Base-by-base conservation (phyloP, 257 asterid species). In the Osmanthus fragrans region DNA sequence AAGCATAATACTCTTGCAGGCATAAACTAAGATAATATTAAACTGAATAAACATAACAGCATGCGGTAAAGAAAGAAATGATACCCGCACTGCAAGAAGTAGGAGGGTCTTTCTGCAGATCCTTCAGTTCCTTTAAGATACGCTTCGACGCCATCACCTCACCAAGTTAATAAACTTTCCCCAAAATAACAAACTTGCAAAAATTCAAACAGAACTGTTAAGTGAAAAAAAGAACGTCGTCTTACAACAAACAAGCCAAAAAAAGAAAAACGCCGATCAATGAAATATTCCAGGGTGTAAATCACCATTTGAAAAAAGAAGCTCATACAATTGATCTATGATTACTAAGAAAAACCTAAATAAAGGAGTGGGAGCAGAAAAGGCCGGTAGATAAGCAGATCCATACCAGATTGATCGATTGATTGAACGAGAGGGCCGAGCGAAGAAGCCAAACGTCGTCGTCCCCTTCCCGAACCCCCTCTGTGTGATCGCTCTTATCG, bases 121-220 rank as follows among this genome's bases (percentile, higher is more conserved):
- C 84, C 80, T 83, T 82, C 58, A 82, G 82, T 73, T 82, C 86
- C 83, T 82, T 82, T 71, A 80, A 71, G 42, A 83, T 83, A 77
- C 86, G 86, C 82, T 80, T 83, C 21, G 86, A 83, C 58, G 86
- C 86, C 86, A 80, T 83, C 73, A 19, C 81, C 70, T 40, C 72
- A 69, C 70, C 30, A 33, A 64, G 8, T 82, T 77, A 16, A 56
- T 60, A 68, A 7, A 67, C 71, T 18, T 49, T 29, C 56, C 25
- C 37, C 77, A 64, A 77, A 19, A 0, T 64, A 15, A 34, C 39
- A 21, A 33, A 19, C 86, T 63, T 51, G 69, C n/a, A 27, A 64
- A 36, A 11, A 64, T 23, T 30, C 18, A 71, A 75, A 70, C 19
- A 65, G 3, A 77, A 56, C 23, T 25, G 30, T 15, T 19, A 39